These are phyloP conservation scores for Musa balbisiana DNA, from an alignment of 202 grass and related monocot genomes.

Conservation along the genomic window DNA sequence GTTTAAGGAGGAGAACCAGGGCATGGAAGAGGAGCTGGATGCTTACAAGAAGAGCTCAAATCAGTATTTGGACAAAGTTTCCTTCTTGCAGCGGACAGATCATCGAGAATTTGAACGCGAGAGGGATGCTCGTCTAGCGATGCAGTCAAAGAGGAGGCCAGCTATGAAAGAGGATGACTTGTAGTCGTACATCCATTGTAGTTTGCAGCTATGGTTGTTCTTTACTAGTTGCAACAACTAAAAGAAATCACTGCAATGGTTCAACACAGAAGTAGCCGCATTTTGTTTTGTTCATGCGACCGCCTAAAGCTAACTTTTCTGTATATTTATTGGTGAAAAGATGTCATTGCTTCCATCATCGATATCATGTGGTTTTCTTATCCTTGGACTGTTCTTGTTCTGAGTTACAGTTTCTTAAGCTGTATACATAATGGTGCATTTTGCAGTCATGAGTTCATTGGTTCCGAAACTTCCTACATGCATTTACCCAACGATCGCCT, in stretches of 20 bases:
- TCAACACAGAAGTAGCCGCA: neutral
- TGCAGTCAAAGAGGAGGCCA: constrained; percentile 56
- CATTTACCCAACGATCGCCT: neutral
- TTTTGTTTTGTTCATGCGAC: neutral
- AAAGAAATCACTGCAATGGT: neutral
- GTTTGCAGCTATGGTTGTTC: neutral
- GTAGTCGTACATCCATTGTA: constrained; percentile 18
- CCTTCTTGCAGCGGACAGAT: constrained; percentile 78
- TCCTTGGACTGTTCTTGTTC: neutral
- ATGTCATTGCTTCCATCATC: neutral
- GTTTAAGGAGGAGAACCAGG: constrained; percentile 86
- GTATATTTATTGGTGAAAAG: neutral
- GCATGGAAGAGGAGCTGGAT: constrained; percentile 74
- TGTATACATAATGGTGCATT: neutral
- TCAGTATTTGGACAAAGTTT: constrained; percentile 84
- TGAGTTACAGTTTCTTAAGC: neutral
- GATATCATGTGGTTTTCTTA: neutral
- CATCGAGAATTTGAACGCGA: constrained; percentile 88
- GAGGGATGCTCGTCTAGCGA: constrained; percentile 69
- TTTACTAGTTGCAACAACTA: neutral
- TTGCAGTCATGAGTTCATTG: neutral
- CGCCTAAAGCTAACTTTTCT: neutral
- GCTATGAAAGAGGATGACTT: constrained; percentile 46
- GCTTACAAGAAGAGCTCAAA: constrained; percentile 96
- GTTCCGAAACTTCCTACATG: neutral